Conservation (phyloP, 306 rosid species). For the Cicer yamashitae region DNA sequence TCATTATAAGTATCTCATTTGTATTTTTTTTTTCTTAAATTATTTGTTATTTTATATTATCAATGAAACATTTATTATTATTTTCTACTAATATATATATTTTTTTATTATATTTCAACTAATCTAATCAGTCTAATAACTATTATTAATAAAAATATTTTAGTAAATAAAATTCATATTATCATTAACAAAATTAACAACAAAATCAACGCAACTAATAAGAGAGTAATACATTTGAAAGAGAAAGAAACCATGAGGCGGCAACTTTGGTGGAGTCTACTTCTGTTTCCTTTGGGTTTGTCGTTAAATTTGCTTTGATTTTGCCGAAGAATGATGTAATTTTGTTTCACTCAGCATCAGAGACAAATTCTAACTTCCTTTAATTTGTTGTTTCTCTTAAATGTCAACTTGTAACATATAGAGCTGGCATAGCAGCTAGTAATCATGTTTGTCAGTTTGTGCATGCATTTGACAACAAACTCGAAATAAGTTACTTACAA, state of each 20-base stretch:
- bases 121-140: no score
- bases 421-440: slow-evolving; percentile 39
- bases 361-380: slow-evolving; percentile 37
- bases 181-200: no score
- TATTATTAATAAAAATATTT: no score
- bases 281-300: slow-evolving; percentile 52
- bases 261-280: slow-evolving; percentile 42
- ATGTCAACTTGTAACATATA: not conserved
- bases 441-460: slow-evolving; percentile 12
- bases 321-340: slow-evolving; percentile 39
- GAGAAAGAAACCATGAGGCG: slow-evolving; percentile 50
- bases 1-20: no score
- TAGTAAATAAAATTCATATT: no score
- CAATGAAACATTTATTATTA: no score
- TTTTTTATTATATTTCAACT: no score
- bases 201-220: no score
- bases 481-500: slow-evolving; percentile 10
- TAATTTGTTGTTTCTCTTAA: not conserved
- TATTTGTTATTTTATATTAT: no score
- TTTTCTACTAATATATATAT: no score
- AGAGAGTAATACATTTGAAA: not conserved
- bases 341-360: slow-evolving; percentile 46
- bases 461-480: slow-evolving; percentile 4
- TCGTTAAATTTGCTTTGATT: slow-evolving; percentile 53
- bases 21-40: no score